Conservation (phyloP, 768 basidiomycete genomes). For the Tephrocybe sp. region DNA sequence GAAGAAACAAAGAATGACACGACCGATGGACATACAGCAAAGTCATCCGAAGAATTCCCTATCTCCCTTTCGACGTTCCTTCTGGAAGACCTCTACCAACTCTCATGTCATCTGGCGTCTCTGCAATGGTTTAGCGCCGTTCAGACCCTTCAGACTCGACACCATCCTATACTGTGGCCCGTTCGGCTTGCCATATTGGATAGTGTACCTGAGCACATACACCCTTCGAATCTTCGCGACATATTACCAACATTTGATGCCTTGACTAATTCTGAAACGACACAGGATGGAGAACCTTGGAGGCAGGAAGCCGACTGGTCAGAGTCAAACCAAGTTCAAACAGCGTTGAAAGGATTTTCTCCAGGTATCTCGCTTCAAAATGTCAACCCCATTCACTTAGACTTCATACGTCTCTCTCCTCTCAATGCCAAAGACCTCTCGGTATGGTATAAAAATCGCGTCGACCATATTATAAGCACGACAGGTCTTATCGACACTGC, state of each 20-base stretch:
- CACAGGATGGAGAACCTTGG: constrained; percentile 39
- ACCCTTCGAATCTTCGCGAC: constrained; percentile 59
- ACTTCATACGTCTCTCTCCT: constrained; percentile 23
- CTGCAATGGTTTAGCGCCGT: constrained; percentile 59
- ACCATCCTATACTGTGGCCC: constrained; percentile 61
- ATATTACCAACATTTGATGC: constrained; percentile 66
- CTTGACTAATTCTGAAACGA: constrained; percentile 42
- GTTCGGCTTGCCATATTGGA: constrained; percentile 70
- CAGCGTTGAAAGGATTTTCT: constrained; percentile 34
- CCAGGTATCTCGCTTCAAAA: constrained; percentile 9
- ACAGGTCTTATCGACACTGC: constrained; percentile 82
- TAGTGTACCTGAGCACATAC: constrained; percentile 70
- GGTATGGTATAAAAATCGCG: constrained; percentile 73
- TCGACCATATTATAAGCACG: constrained; percentile 56
- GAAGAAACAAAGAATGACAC: constrained; percentile 37
- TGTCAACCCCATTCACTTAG: constrained; percentile 3
- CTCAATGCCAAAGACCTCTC: constrained; percentile 54
- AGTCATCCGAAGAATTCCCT: constrained; percentile 34
- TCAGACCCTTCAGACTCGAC: constrained; percentile 54
- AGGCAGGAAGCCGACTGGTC: constrained; percentile 58
- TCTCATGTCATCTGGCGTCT: constrained; percentile 69
- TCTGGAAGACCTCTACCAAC: constrained; percentile 49
- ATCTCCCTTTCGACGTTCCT: constrained; percentile 69
- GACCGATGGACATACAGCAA: constrained; percentile 26
- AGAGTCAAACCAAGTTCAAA: constrained; percentile 45